A percentile compares a stretch with the other conserved stretches of the same genome.
Conservation (phyloP, 2,329 filamentous ascomycete species). For the Exophiala bonariae region DNA sequence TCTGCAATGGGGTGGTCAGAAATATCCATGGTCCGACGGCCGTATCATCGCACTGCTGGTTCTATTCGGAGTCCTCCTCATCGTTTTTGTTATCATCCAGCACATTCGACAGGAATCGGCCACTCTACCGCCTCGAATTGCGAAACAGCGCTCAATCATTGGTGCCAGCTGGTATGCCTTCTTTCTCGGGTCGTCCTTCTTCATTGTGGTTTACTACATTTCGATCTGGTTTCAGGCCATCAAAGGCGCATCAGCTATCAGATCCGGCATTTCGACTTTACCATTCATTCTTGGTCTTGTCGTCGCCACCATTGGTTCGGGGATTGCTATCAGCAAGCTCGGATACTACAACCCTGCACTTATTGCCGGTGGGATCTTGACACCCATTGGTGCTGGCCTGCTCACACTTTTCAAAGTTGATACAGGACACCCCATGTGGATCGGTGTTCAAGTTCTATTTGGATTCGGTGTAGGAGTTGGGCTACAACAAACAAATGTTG, state of each 20-base stretch:
- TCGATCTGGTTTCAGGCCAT: conserved; percentile 50
- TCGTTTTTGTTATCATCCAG: conserved; percentile 47
- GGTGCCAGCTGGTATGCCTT: conserved; percentile 46
- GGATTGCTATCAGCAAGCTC: conserved; percentile 22
- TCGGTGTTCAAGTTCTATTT: conserved; percentile 30
- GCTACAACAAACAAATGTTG: conserved; percentile 26
- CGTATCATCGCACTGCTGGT: conserved; percentile 34
- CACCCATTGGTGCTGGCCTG: conserved; percentile 30
- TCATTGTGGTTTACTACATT: conserved; percentile 24
- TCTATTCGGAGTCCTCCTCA: conserved; percentile 41
- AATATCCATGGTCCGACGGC: conserved; percentile 31
- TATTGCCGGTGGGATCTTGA: conserved; percentile 24
- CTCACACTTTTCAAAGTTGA: conserved; percentile 27
- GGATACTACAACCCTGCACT: conserved; percentile 33
- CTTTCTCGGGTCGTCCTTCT: conserved; percentile 13
- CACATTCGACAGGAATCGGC: conserved; percentile 55
- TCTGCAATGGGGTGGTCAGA: conserved; percentile 37
- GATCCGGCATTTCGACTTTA: conserved; percentile 27
- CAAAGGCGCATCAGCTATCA: conserved; percentile 32
- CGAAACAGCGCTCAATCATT: conserved; percentile 52
- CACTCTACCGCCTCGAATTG: conserved; percentile 56
- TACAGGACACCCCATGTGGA: conserved; percentile 27
- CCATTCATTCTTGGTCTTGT: conserved; percentile 19
- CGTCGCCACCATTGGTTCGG: conserved; percentile 19
- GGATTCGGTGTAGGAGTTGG: conserved; percentile 29